Conservation (phyloP, 768 basidiomycete species). For the Rhizopogon rudus region DNA sequence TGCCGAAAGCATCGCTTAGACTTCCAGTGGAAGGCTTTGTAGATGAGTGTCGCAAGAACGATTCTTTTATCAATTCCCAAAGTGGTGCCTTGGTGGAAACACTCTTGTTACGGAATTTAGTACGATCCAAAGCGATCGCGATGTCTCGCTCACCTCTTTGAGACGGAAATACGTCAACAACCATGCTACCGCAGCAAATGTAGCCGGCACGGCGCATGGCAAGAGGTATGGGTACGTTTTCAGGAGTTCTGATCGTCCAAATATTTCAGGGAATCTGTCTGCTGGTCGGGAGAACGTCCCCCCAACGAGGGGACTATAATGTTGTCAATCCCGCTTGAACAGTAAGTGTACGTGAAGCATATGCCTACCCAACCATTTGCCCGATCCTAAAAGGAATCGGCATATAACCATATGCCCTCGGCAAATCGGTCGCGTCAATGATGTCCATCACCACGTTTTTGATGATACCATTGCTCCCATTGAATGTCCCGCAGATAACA, state of each 20-base stretch:
- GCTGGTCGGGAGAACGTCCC: conserved; percentile 59
- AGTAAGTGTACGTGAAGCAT: conserved; percentile 4
- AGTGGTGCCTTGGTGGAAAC: neutral
- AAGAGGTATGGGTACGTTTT: conserved; percentile 68
- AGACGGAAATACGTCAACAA: conserved; percentile 45
- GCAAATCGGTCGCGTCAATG: conserved; percentile 26
- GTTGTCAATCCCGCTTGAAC: neutral
- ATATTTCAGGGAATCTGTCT: conserved; percentile 58
- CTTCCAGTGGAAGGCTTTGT: neutral
- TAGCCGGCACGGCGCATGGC: conserved; percentile 59
- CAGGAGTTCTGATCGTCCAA: conserved; percentile 54
- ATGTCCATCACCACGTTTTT: conserved; percentile 43
- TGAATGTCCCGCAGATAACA: conserved; percentile 39
- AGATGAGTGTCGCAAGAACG: neutral
- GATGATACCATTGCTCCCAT: conserved; percentile 50
- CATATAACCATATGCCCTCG: conserved; percentile 49
- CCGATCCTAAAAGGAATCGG: conserved; percentile 46
- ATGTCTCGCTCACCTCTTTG: conserved; percentile 39
- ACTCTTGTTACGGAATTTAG: neutral
- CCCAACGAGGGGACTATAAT: conserved; percentile 57
- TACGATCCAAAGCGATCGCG: neutral
- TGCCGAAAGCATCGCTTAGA: too few relatives aligned
- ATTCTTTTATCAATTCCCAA: neutral
- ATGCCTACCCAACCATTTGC: conserved; percentile 34
- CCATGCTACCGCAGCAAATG: conserved; percentile 47